Base-by-base conservation (phyloP, 2,329 filamentous ascomycete species). In the Aspergillus texensis region DNA sequence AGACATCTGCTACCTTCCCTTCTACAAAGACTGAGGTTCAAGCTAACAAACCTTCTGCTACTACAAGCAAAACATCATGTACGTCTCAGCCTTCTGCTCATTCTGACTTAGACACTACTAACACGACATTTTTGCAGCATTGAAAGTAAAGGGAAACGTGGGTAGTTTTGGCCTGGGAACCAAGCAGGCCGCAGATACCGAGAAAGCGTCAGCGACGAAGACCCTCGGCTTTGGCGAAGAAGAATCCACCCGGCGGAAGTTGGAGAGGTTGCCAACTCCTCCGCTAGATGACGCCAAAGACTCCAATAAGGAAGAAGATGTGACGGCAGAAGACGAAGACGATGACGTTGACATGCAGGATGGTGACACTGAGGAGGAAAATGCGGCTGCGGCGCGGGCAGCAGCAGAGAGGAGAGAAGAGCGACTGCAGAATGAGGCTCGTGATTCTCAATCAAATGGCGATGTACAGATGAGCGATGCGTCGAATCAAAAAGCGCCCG, bases 191-290 rank as follows among this genome's bases (percentile, higher is more conserved):
- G 79, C 81, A 56, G 92, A 93, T 59, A 78, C 77, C 26, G 90
- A 92, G 58, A 93, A 91, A 72, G 77, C 85, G 4, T 83, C 86
- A 4, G 83, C 87, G 24, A 93, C 92, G 74, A 90, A 89, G 69
- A 93, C 91, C 65, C 83, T 96, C 26, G 89, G 93, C 70, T 89
- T 97, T 70, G 94, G 91, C 65, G 94, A 97, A 73, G 94, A 97
- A 71, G 92, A 96, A 72, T 89, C 88, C 36, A 91, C 90, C 2
- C 89, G 91, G 74, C 91, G 93, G 76, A 97, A 96, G 81, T 86
- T 99, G 68, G 93, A 93, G 75, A 95, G 94, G 80, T 88, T 99
- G 65, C 94, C 94, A 62, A 90, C 90, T 68, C 87, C 92, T 63
- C 86, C 90, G 60, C 82, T 91, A 60, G 86, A 89, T 73, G 85